Conservation (phyloP, 345 rosid species). For the Pseudoturritis turrita region DNA sequence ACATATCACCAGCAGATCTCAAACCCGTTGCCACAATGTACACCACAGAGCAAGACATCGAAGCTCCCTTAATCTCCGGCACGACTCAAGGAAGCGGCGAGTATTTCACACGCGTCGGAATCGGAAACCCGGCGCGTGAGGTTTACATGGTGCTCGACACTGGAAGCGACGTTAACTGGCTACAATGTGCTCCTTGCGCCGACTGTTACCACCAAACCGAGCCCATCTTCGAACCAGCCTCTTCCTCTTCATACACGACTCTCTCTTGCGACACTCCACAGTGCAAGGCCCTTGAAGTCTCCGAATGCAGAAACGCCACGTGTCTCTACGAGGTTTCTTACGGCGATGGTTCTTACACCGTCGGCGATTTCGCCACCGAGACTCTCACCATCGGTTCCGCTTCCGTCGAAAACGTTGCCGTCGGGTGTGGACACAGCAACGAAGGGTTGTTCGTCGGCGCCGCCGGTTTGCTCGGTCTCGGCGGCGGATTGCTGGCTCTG, state of each 20-base stretch:
- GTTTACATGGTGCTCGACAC: conserved; percentile 79
- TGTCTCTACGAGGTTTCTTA: conserved; percentile 85
- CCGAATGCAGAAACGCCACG: conserved; percentile 58
- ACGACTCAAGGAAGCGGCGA: conserved; percentile 91
- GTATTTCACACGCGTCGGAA: conserved; percentile 80
- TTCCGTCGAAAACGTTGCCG: conserved; percentile 50
- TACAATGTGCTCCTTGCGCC: conserved; percentile 87
- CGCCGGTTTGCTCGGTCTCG: conserved; percentile 85
- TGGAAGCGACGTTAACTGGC: conserved; percentile 90
- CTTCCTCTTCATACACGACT: conserved; percentile 60
- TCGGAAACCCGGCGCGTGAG: conserved; percentile 70
- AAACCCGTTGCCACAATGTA: conserved; percentile 29
- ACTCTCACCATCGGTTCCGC: conserved; percentile 61
- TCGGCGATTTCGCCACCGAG: conserved; percentile 80
- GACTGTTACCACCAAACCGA: conserved; percentile 85
- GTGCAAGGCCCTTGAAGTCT: conserved; percentile 63
- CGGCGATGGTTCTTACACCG: conserved; percentile 89
- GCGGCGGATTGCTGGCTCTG: conserved; percentile 74
- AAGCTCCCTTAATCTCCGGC: conserved; percentile 69
- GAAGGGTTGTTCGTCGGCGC: conserved; percentile 81
- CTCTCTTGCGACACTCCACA: conserved; percentile 57
- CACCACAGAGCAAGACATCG: conserved; percentile 25
- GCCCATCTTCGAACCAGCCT: conserved; percentile 72
- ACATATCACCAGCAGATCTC: conserved; percentile 47
- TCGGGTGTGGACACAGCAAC: conserved; percentile 89